A percentile compares a stretch with the other conserved stretches of the same genome.
Evolutionary conservation across 2,329 filamentous ascomycete genomes (phyloP).

Genomic region (Salinomyces thailandicus): DNA sequence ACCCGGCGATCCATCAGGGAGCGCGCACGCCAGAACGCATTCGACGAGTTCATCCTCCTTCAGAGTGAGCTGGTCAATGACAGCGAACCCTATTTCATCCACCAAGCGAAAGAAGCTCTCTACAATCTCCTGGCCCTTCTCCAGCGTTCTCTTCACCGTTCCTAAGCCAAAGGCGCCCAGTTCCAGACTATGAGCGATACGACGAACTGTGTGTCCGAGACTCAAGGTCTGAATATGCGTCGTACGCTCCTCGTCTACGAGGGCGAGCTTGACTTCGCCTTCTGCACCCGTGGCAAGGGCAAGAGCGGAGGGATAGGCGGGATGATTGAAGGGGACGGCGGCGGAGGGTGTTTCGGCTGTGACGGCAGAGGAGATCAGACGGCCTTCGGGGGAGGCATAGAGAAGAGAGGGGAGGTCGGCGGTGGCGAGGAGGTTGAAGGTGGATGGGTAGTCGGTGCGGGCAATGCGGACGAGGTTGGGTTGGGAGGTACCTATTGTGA

Average conservation of each 20-base stretch:
- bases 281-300: conserved; percentile 57
- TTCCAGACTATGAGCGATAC: conserved; percentile 72
- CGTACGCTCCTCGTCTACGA: conserved; percentile 72
- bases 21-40: conserved; percentile 65
- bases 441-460: conserved; percentile 44
- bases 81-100: conserved; percentile 78
- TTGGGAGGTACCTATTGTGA: conserved; percentile 75
- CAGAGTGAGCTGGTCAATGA: conserved; percentile 61
- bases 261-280: conserved; percentile 66
- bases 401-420: conserved; percentile 92
- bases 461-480: conserved; percentile 72
- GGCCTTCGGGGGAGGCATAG: conserved; percentile 75
- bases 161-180: conserved; percentile 79
- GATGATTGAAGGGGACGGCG: conserved; percentile 69
- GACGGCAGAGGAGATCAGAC: conserved; percentile 86
- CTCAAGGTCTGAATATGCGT: conserved; percentile 78
- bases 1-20: conserved; percentile 45
- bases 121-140: conserved; percentile 61
- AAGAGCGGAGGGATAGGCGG: conserved; percentile 70
- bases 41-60: conserved; percentile 67
- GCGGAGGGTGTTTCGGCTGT: conserved; percentile 76
- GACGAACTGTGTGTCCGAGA: conserved; percentile 71
- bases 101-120: conserved; percentile 77
- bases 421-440: conserved; percentile 79
- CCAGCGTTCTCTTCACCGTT: conserved; percentile 65